Conservation (phyloP, 352 stramenopile species). For the Pythium aristosporum region DNA sequence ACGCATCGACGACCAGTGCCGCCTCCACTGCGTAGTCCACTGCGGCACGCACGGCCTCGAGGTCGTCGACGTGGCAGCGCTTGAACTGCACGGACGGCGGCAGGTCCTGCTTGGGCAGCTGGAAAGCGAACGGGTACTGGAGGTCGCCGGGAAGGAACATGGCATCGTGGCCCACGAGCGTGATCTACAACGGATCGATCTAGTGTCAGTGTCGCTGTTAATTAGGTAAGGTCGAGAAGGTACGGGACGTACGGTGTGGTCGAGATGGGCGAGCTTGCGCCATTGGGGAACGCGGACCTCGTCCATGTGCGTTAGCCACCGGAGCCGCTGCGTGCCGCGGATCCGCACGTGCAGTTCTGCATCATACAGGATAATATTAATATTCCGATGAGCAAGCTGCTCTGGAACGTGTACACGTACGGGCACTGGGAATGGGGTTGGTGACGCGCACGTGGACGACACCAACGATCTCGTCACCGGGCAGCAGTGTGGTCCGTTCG, state of each 20-base stretch:
- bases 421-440: conserved; percentile 3
- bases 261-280: neutral
- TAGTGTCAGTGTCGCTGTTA: neutral
- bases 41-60: conserved; percentile 3
- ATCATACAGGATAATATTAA: neutral
- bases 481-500: neutral
- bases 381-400: neutral
- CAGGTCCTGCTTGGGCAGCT: neutral
- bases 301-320: neutral
- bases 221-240: neutral
- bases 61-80: conserved; percentile 7
- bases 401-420: neutral
- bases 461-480: neutral
- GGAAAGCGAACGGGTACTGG: conserved; percentile 10
- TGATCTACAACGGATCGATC: neutral
- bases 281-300: conserved; percentile 3
- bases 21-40: conserved; percentile 1
- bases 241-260: neutral
- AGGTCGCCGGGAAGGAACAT: conserved; percentile 9
- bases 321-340: conserved; percentile 4
- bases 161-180: neutral
- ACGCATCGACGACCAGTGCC: neutral
- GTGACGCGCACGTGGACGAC: neutral
- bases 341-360: conserved; percentile 1
- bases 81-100: neutral